Base-by-base conservation (phyloP, 2,329 filamentous ascomycete species). In the Diaporthe sp. region DNA sequence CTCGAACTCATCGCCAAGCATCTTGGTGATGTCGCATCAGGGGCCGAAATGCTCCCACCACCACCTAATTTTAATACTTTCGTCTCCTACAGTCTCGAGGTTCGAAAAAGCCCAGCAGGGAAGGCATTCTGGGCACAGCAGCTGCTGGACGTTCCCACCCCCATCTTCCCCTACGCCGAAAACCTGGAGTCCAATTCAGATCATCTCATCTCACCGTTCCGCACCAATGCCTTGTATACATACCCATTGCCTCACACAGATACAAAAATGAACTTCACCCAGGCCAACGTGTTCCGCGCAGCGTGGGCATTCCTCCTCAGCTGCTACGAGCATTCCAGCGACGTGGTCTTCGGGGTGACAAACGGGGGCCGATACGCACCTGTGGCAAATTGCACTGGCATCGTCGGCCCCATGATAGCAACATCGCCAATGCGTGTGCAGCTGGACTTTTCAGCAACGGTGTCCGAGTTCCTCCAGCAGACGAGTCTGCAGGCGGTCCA, bases 241-340 rank as follows among this genome's bases (percentile, higher is more conserved):
- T 42, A 61, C 37, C 58, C 58, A 1, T 19, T 61, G 5, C 58
- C 58, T 42, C 58, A 61, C 58, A 42, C 22, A 1, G 58, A 61
- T 37, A 61, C 58, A 17, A 61, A 61, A 42, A 61, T 61, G 58
- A 61, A 61, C 58, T 61, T 61, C 22, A 61, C 58, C 22, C 58
- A 61, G 22, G 58, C 58, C 15, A 61, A 61, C 28, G 58, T 61
- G 34, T 61, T 61, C 37, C 58, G 58, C 8, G 58, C 58, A 28
- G 58, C 58, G 7, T 61, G 58, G 58, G 58, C 58, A 15, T 61
- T 61, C 12, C 58, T 61, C 13, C 58, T 61, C 0, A 22, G 58
- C 34, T 61, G 58, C 37, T 61, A 61, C 37, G 58, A 61, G 37
- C 58, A 61, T 13, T 42, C 58, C 8, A 25, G 17, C 58, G 58